Evolutionary conservation across 768 basidiomycete genomes (phyloP), one percentile per base, ranked within the genome.

Genomic region (Boletus subparvulus): DNA sequence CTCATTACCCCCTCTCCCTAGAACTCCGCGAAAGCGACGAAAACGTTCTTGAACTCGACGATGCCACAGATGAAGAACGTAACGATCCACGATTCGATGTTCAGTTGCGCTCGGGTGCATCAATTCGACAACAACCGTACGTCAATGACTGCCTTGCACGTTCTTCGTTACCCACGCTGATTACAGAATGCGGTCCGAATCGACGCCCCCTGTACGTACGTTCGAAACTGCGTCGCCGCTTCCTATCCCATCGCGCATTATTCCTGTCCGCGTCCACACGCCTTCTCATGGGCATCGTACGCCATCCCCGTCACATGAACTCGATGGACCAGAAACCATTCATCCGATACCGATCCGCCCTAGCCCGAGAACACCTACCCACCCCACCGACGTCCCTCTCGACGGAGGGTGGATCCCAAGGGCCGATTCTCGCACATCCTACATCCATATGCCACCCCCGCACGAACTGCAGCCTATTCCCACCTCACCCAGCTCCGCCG

Each of bases 331-430:
- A 37, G 71, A 69, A 54, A 63, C 60, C 11, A 69, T 72, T 46
- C 67, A 41, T 10, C 72, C 72, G 16, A 64, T 69, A 35, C 69
- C 63, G 9, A 63, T 71, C 47, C 73, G 65, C 41, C 58, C 56
- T 36, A 60, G 54, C 46, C 60, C 70, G 1, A 48, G 45, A 30
- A 35, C 61, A 17, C 19, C 52, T 7, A n/a, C 36, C 6, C 63
- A 44, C 3, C 59, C 50, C 16, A 49, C 59, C 19, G 53, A 28
- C 16, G 13, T 36, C 35, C 63, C 61, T 37, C 57, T 56, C 2
- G 72, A 72, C 24, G 62, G 73, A 21, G 62, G 55, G 35, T 74
- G 66, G 65, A 73, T 74, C 35, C 72, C 70, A 17, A 60, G 45
- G 19, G 56, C 61, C 6, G 70, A 71, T 54, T 62, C 72, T 44